Evolutionary conservation across 495 filamentous ascomycete species (phyloP), one percentile per base, ranked within the genome.

Genomic region (Neurospora hispaniola): DNA sequence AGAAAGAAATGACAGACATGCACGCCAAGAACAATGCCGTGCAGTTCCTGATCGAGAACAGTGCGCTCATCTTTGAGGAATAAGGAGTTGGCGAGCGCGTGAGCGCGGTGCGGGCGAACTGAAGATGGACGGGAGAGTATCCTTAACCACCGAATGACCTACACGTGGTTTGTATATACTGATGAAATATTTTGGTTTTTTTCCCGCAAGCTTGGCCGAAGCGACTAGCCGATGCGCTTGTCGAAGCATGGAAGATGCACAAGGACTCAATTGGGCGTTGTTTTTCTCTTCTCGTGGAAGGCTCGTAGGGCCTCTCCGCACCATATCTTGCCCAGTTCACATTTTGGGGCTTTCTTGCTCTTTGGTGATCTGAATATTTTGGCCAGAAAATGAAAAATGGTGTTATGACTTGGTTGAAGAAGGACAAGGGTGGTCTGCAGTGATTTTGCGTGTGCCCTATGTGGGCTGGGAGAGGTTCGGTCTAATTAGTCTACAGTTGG

Each of bases 1-100:
- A 97, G 75, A 90, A 93, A 72, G 96, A 99, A 80, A 96, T 98
- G 92, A 93, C 90, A 14, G 96, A 99, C 76, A 96, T 97, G 84
- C 91, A 95, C 75, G 88, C 91, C 73, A 97, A 97, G 87, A 97
- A 96, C 73, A 85, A 89, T 69, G 93, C 93, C 16, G 89, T 98
- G 76, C 94, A 97, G 80, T 96, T 94, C 78, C 81, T 97, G 78
- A 92, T 97, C 75, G 94, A 97, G 77, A 90, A 96, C 75, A 93
- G 90, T 77, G 88, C 93, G 72, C 88, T 87, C 73, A 90, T 96
- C 54, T 97, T 97, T 81, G 85, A 76, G 11, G 81, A 81, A 41
- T 75, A 74, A 11, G 79, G 70, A 77, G 14, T 66, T 31, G 14
- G 54, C 54, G 54, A 14, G 27, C 54, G 54, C n/a, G 23, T 9